Percentiles rank a stretch among this genome's conserved stretches.
Evolutionary conservation across 192 early-diverging fungal species (phyloP).

Genomic region (Allomyces macrogynus): DNA sequence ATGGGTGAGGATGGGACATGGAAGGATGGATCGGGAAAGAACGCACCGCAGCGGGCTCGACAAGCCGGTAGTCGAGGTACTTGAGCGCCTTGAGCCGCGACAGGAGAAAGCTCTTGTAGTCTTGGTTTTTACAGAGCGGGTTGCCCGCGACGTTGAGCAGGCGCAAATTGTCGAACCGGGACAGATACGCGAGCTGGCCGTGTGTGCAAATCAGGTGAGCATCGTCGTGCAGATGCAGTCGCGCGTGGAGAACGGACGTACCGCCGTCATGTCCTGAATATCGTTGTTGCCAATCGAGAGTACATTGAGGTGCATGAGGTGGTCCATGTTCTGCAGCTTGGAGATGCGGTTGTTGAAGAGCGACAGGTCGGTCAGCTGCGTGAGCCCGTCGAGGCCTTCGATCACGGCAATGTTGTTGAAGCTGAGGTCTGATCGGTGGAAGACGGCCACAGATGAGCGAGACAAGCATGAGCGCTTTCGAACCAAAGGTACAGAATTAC

Average conservation of each 20-base stretch:
- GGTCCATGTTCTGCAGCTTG: constrained; percentile 33
- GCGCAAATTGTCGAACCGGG: constrained; percentile 26
- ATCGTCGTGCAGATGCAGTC: not conserved
- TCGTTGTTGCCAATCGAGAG: constrained; percentile 40
- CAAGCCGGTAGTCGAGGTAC: constrained; percentile 38
- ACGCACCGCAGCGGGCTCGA: constrained; percentile 28
- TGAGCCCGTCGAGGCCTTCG: constrained; percentile 30
- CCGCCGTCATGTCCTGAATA: constrained; percentile 1
- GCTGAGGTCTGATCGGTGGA: constrained; percentile 19
- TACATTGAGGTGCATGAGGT: constrained; percentile 30
- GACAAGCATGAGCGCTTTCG: too few relatives aligned
- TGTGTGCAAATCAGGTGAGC: not conserved
- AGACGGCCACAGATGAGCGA: not conserved
- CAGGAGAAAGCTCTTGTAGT: constrained; percentile 32
- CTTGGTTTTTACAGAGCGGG: constrained; percentile 26
- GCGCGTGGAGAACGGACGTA: not conserved
- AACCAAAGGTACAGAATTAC: constrained; percentile 5
- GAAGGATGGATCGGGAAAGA: too few relatives aligned
- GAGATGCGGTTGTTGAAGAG: constrained; percentile 42
- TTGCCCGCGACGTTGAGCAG: constrained; percentile 36
- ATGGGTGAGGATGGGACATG: not conserved
- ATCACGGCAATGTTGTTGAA: constrained; percentile 44
- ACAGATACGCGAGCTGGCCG: constrained; percentile 25
- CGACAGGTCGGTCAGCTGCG: constrained; percentile 36
- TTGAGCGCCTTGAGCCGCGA: constrained; percentile 32